Percentiles rank a stretch among this genome's conserved stretches.
Conservation (phyloP, 352 stramenopile genomes). For the Globisporangium cederbergense region DNA sequence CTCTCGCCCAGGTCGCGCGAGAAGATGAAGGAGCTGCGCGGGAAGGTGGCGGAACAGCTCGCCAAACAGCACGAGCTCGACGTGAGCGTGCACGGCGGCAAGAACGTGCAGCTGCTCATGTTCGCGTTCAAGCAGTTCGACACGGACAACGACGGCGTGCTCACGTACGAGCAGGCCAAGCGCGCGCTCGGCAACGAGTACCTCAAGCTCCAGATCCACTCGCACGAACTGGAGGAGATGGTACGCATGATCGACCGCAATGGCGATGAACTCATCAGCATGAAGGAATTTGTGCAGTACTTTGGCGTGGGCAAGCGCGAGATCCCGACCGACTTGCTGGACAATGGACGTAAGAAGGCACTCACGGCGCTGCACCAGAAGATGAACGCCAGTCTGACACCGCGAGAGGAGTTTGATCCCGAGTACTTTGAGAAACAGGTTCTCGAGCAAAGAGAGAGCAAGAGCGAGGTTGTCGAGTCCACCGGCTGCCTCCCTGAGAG, state of each 20-base stretch:
- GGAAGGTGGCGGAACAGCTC: slow-evolving; percentile 57
- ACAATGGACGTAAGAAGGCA: slow-evolving; percentile 59
- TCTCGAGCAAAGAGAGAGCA: neutral
- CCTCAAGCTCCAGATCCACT: slow-evolving; percentile 50
- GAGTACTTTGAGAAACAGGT: slow-evolving; percentile 23
- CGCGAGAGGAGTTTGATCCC: slow-evolving; percentile 46
- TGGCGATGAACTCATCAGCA: slow-evolving; percentile 65
- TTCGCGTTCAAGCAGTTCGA: slow-evolving; percentile 83
- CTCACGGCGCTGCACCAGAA: slow-evolving; percentile 55
- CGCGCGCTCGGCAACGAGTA: slow-evolving; percentile 55
- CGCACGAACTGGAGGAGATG: slow-evolving; percentile 68
- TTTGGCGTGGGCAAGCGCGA: slow-evolving; percentile 64
- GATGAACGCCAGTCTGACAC: slow-evolving; percentile 39
- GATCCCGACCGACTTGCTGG: slow-evolving; percentile 56
- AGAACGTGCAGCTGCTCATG: slow-evolving; percentile 60
- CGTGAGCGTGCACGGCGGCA: slow-evolving; percentile 57
- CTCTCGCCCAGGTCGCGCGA: slow-evolving; percentile 53
- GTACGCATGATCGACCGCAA: slow-evolving; percentile 70
- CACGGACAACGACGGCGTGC: slow-evolving; percentile 61
- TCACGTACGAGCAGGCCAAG: slow-evolving; percentile 72
- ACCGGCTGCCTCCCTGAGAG: slow-evolving; percentile 55
- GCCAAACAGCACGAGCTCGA: slow-evolving; percentile 48
- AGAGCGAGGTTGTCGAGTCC: slow-evolving; percentile 1
- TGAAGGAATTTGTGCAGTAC: slow-evolving; percentile 82
- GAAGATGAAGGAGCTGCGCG: slow-evolving; percentile 62